Conservation (phyloP, 306 rosid species). For the Alnus rubra region DNA sequence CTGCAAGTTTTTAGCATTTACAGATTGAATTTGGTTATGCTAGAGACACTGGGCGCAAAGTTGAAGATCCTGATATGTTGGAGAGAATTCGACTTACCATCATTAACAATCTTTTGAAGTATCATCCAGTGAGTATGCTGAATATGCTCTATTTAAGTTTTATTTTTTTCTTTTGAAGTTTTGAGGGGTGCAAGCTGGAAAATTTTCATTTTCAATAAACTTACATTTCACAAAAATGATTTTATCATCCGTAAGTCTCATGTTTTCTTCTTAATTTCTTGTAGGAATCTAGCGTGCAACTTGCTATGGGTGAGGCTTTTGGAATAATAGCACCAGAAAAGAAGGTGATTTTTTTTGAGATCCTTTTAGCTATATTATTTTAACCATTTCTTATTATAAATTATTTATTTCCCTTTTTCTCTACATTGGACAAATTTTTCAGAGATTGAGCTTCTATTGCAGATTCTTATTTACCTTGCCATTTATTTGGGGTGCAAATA, state of each 20-base stretch:
- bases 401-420: not conserved
- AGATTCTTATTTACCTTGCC: not conserved
- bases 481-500: not conserved
- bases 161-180: slow-evolving; percentile 16
- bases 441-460: not conserved
- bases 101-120: slow-evolving; percentile 86
- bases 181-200: slow-evolving; percentile 20
- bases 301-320: slow-evolving; percentile 98
- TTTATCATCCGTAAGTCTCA: not conserved
- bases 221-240: slow-evolving; percentile 1
- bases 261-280: slow-evolving; percentile 28
- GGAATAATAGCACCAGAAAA: slow-evolving; percentile 85
- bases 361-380: slow-evolving; percentile 22
- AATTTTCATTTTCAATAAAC: slow-evolving; percentile 9
- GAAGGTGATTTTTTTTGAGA: slow-evolving; percentile 55
- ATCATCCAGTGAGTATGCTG: slow-evolving; percentile 78
- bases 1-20: slow-evolving; percentile 27
- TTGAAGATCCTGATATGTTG: slow-evolving; percentile 90
- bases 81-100: slow-evolving; percentile 95
- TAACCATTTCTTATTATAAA: not conserved
- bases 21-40: slow-evolving; percentile 30
- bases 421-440: not conserved
- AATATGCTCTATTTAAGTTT: slow-evolving; percentile 6
- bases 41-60: slow-evolving; percentile 95
- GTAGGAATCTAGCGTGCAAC: slow-evolving; percentile 81